These are phyloP conservation scores for Epicoccum sorghinum DNA, from an alignment of 2,329 filamentous ascomycete species.

Conservation along the genomic window DNA sequence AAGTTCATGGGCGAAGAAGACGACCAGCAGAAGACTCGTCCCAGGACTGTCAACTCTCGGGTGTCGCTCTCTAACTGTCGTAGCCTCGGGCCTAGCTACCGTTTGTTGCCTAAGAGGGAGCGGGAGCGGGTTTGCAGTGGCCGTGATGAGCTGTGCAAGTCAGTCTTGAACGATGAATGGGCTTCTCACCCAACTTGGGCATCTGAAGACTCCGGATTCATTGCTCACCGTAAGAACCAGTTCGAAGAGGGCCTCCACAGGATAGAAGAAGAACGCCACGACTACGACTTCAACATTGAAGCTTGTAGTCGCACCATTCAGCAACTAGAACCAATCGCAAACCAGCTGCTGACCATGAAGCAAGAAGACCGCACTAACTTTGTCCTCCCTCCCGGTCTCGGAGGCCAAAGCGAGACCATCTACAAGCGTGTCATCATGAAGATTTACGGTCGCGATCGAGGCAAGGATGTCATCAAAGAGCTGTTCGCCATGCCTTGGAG, in stretches of 20 bases:
- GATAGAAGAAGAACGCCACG: constrained; percentile 97
- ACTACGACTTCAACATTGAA: constrained; percentile 98
- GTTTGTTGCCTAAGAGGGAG: constrained; percentile 87
- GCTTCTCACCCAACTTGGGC: constrained; percentile 99
- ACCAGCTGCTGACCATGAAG: constrained; percentile 83
- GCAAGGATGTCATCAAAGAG: constrained; percentile 82
- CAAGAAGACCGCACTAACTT: constrained; percentile 74
- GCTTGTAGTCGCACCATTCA: constrained; percentile 94
- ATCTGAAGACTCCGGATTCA: constrained; percentile 96
- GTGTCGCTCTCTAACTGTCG: constrained; percentile 96
- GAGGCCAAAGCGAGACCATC: constrained; percentile 93
- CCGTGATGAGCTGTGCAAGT: constrained; percentile 90
- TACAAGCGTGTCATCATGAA: constrained; percentile 98
- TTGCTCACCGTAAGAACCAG: constrained; percentile 95
- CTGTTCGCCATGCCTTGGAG: constrained; percentile 84
- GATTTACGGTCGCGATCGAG: constrained; percentile 85
- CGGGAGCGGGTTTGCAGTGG: constrained; percentile 91
- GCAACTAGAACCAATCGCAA: constrained; percentile 90
- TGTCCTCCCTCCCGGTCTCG: constrained; percentile 80
- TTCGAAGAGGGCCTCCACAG: constrained; percentile 93
- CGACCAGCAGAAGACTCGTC: constrained; percentile 49
- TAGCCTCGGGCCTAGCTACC: constrained; percentile 93
- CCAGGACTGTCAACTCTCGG: constrained; percentile 77
- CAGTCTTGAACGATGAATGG: constrained; percentile 96
- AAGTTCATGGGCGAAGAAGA: constrained; percentile 79